A percentile compares a stretch with the other conserved stretches of the same genome.
Evolutionary conservation across 257 asterid genomes (phyloP).

Genomic region (Nicotiana knightiana): DNA sequence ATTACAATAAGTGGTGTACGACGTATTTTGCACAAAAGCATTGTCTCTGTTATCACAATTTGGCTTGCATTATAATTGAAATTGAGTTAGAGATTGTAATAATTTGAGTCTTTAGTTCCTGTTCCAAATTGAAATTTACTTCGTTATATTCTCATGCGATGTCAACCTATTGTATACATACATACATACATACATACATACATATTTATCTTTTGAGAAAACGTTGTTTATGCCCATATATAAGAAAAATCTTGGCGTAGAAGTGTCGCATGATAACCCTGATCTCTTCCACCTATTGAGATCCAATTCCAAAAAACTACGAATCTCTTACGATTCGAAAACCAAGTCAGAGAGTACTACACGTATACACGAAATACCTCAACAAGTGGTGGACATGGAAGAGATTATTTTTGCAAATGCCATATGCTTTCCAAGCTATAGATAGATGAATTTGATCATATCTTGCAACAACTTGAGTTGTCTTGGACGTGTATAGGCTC

Average conservation of each 20-base stretch:
- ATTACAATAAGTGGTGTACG: too few relatives aligned
- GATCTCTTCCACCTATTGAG: not conserved
- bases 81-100: not conserved
- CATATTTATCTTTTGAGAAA: not conserved
- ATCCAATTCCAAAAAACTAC: not conserved
- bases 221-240: not conserved
- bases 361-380: not conserved
- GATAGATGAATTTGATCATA: not conserved
- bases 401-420: not conserved
- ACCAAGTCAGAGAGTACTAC: not conserved
- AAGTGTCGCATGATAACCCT: not conserved
- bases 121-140: not conserved
- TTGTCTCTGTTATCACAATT: not conserved
- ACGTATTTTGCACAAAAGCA: too few relatives aligned
- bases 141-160: not conserved
- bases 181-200: not conserved
- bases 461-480: not conserved
- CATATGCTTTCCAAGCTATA: not conserved
- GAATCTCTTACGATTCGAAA: not conserved
- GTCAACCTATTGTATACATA: not conserved
- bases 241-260: not conserved
- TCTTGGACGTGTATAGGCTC: not conserved
- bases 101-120: not conserved
- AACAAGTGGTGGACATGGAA: not conserved
- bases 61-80: not conserved